These are phyloP conservation scores for Colletotrichum tabaci DNA, from an alignment of 2,329 filamentous ascomycete species.

Conservation along the genomic window DNA sequence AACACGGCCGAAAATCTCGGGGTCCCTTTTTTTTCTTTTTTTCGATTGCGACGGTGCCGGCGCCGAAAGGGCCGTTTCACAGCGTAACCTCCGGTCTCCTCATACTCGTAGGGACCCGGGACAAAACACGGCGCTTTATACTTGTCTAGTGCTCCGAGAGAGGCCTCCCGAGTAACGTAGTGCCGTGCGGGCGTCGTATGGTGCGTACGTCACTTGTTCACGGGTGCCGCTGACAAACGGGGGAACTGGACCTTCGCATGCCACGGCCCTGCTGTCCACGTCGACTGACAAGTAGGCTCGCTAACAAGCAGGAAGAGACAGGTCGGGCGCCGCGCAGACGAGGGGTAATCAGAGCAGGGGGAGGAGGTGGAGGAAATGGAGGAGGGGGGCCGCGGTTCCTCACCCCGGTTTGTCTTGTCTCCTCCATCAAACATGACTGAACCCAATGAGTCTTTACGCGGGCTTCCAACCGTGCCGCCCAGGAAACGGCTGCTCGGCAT, in stretches of 20 bases:
- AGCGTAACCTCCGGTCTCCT: neutral
- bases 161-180: constrained; percentile 32
- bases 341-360: neutral
- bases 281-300: neutral
- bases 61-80: neutral
- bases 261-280: constrained; percentile 15
- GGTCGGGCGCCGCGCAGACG: neutral
- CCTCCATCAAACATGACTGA: neutral
- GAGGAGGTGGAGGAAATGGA: neutral
- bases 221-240: constrained; percentile 4
- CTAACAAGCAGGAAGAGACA: neutral
- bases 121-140: constrained; percentile 41
- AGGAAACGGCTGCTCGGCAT: constrained; percentile 27
- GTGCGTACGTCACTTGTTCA: constrained; percentile 36
- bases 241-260: neutral
- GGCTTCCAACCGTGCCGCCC: constrained; percentile 24
- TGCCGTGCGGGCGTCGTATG: constrained; percentile 26
- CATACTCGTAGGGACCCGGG: neutral
- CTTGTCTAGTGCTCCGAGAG: constrained; percentile 29
- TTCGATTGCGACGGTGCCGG: neutral
- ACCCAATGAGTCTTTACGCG: constrained; percentile 1
- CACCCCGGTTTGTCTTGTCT: neutral
- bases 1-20: neutral
- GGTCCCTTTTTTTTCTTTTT: neutral
- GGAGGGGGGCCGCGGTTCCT: neutral